Evolutionary conservation across 176 grass and related monocot genomes (phyloP), one percentile per base, ranked within the genome.

Genomic region (Bothriochloa decipiens): DNA sequence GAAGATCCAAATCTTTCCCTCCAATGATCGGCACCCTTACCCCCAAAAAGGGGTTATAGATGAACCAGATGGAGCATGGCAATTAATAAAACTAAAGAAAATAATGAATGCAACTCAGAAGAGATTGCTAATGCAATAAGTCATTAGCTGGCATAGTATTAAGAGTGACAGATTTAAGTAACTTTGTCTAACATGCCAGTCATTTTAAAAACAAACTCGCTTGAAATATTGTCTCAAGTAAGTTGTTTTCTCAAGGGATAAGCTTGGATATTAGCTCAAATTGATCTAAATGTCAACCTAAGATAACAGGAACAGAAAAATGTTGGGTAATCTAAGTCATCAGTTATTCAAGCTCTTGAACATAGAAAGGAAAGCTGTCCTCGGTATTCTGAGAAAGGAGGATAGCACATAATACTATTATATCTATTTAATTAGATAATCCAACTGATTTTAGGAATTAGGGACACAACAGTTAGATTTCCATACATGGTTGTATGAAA

Each of bases 1-100:
- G 91, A 74, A 99, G 97, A 88, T 99, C 93, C 75, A 99, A 87
- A 79, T 94, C 86, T 81, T 88, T 99, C 86, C 97, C 97, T 81
- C 97, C 97, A 70, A 99, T 92, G 77, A 94, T 89, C 79, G 97
- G 97, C 63, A 99, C 84, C 93, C 97, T 99, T 70, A 55, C 6
- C 76, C 71, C 82, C 74, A 20, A 40, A 4, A 32, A 49, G 84
- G 74, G 17, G 68, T 83, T 62, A 79, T 26, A 84, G n/a, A 66
- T 58, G 52, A 70, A 84, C 68, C 35, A 74, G 33, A 78, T 36
- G 63, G 68, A 81, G 11, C 4, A 83, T 32, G 8, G 1, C 17
- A 74, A 70, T 71, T 76, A 53, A 82, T 45, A 70, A 75, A 37
- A 75, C 14, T 61, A 61, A 7, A 40, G n/a, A 14, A 60, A 61